Evolutionary conservation across 2,329 filamentous ascomycete species (phyloP).

Genomic region (Pyrenochaeta sp.): DNA sequence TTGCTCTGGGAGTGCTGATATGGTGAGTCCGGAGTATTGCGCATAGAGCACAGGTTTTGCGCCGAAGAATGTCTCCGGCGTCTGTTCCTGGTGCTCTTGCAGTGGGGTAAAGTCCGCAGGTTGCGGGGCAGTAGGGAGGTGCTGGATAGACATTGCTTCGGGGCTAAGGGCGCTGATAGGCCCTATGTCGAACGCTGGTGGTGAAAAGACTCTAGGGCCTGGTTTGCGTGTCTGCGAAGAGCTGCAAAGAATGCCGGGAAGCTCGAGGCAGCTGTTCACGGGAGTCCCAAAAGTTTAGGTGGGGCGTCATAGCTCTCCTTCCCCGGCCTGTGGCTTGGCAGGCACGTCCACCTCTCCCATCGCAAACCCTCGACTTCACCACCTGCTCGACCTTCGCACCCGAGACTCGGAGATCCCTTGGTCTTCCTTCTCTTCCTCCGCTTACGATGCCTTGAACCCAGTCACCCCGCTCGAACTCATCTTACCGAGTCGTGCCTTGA

Average conservation of each 20-base stretch:
- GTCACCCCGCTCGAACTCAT: too few relatives aligned
- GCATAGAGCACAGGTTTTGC: constrained; percentile 75
- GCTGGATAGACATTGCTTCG: constrained; percentile 50
- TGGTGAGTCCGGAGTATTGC: constrained; percentile 64
- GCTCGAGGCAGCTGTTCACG: constrained; percentile 7
- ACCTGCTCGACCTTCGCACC: not conserved
- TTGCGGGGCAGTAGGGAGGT: constrained; percentile 65
- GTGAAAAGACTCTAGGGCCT: too few relatives aligned
- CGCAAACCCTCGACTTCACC: not conserved
- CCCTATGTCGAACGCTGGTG: too few relatives aligned
- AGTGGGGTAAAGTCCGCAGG: constrained; percentile 69
- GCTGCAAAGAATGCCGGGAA: not conserved
- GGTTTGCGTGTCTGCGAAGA: too few relatives aligned
- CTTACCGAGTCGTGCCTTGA: too few relatives aligned
- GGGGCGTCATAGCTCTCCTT: constrained; percentile 29
- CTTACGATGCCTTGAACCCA: too few relatives aligned
- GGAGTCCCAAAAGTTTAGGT: constrained; percentile 25
- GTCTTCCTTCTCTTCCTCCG: too few relatives aligned
- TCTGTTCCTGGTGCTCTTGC: constrained; percentile 73
- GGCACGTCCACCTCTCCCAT: constrained; percentile 5
- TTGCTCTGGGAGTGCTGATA: constrained; percentile 65
- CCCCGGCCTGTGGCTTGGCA: constrained; percentile 16
- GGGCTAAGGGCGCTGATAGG: not conserved
- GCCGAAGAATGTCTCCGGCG: constrained; percentile 74
- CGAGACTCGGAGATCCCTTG: too few relatives aligned